phyloP scores from a whole-genome alignment of 2,329 filamentous ascomycete genomes.

The Niveomyces coronatus region DNA sequence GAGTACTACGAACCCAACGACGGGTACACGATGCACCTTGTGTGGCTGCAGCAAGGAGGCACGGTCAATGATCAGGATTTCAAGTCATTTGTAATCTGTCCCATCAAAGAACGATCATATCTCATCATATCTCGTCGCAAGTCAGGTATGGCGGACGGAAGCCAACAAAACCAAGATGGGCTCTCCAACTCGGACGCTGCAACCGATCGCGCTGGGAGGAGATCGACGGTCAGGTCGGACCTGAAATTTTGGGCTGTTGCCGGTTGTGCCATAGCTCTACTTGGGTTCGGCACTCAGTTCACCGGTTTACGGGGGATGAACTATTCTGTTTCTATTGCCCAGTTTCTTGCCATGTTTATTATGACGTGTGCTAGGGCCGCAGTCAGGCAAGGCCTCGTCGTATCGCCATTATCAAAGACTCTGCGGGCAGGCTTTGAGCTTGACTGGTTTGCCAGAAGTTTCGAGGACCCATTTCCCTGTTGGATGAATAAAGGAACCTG shows the following conservation, averaged over 20 bases:
- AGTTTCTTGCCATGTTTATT: not conserved
- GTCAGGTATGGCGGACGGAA: not conserved
- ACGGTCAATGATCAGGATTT: constrained; percentile 21
- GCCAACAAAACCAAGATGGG: not conserved
- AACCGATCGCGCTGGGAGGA: too few relatives aligned
- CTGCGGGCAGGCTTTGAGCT: not conserved
- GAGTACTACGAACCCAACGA: constrained; percentile 7
- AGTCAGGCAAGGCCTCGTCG: not conserved
- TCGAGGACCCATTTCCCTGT: not conserved
- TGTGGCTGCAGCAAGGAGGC: constrained; percentile 20
- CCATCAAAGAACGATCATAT: not conserved
- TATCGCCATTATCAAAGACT: not conserved
- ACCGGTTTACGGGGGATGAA: not conserved
- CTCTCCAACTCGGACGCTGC: too few relatives aligned
- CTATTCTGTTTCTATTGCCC: not conserved
- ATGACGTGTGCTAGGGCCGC: not conserved
- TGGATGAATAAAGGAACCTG: not conserved
- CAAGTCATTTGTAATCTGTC: constrained; percentile 15
- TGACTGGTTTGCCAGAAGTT: not conserved
- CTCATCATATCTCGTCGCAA: not conserved
- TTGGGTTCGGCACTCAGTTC: not conserved
- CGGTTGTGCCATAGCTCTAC: not conserved
- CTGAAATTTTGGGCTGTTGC: not conserved
- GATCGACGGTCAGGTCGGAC: not conserved
- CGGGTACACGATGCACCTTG: constrained; percentile 9